A percentile compares a stretch with the other conserved stretches of the same genome.
These are phyloP conservation scores for Schrenkiella parvula DNA, from an alignment of 345 rosid genomes.

Conservation along the genomic window DNA sequence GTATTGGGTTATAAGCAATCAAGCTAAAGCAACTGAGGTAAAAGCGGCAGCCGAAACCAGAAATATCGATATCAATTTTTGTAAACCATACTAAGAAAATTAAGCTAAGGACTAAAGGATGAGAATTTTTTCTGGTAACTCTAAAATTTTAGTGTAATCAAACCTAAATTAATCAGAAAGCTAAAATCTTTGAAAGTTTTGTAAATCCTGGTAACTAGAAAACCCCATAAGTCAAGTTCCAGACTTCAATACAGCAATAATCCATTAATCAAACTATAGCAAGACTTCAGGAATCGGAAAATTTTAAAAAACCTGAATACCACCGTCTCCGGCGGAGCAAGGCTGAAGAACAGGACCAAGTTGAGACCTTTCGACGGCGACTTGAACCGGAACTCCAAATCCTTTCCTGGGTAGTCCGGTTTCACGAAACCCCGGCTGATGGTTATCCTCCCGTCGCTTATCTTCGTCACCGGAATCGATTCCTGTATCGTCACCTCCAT, in stretches of 20 bases:
- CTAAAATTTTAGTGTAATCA: neutral
- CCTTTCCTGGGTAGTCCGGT: conserved; percentile 75
- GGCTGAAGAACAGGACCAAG: conserved; percentile 62
- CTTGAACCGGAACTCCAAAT: conserved; percentile 83
- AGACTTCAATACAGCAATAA: neutral
- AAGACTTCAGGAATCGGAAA: neutral
- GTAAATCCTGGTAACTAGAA: neutral
- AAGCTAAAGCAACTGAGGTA: neutral
- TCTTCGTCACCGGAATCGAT: conserved; percentile 18
- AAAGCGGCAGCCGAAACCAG: neutral
- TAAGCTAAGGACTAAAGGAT: neutral
- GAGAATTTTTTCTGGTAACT: neutral
- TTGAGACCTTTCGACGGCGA: conserved; percentile 63
- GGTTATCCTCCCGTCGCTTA: conserved; percentile 11
- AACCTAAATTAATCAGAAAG: neutral
- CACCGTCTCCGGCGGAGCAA: conserved; percentile 72
- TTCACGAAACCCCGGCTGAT: conserved; percentile 42
- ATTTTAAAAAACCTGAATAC: conserved; percentile 67
- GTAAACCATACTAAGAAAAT: neutral
- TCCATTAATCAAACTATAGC: neutral
- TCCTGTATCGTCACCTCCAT: neutral
- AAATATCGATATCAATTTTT: neutral
- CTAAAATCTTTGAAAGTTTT: neutral
- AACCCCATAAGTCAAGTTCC: neutral
- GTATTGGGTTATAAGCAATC: neutral